Evolutionary conservation across 441 rosid genomes (phyloP).

Genomic region (Mallotus repandus): DNA sequence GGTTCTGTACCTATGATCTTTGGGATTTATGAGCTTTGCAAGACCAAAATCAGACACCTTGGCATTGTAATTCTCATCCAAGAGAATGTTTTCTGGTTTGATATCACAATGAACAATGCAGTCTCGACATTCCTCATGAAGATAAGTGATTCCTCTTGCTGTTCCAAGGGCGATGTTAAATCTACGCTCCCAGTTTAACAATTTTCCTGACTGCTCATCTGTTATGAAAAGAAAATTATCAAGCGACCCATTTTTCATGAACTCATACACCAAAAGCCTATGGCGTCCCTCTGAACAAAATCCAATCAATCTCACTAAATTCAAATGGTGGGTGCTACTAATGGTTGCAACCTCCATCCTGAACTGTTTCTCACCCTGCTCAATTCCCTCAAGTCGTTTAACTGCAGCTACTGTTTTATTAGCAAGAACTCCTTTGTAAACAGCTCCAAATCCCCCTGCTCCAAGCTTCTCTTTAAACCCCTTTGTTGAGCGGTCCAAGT

Average conservation of each 20-base stretch:
- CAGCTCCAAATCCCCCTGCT: constrained; percentile 72
- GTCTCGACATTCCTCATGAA: constrained; percentile 67
- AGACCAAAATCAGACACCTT: constrained; percentile 71
- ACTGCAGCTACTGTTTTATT: constrained; percentile 57
- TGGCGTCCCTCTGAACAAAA: constrained; percentile 72
- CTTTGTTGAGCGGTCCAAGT: constrained; percentile 55
- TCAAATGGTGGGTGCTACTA: constrained; percentile 79
- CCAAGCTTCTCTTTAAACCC: constrained; percentile 77
- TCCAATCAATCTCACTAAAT: constrained; percentile 66
- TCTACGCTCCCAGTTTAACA: constrained; percentile 45
- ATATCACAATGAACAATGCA: constrained; percentile 69
- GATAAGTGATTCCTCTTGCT: constrained; percentile 59
- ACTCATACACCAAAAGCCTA: constrained; percentile 75
- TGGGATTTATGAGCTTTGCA: constrained; percentile 47
- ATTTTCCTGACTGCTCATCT: constrained; percentile 38
- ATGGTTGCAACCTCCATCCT: constrained; percentile 78
- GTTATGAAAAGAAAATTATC: constrained; percentile 52
- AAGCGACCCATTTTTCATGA: constrained; percentile 64
- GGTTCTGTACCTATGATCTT: constrained; percentile 43
- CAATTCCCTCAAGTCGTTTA: constrained; percentile 70
- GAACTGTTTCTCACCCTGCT: constrained; percentile 79
- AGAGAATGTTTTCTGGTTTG: constrained; percentile 64
- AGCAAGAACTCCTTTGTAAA: constrained; percentile 59
- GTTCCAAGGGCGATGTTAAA: constrained; percentile 58
- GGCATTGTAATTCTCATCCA: constrained; percentile 51